Conservation (phyloP, 345 rosid species). For the Xanthoceras sorbifolium region DNA sequence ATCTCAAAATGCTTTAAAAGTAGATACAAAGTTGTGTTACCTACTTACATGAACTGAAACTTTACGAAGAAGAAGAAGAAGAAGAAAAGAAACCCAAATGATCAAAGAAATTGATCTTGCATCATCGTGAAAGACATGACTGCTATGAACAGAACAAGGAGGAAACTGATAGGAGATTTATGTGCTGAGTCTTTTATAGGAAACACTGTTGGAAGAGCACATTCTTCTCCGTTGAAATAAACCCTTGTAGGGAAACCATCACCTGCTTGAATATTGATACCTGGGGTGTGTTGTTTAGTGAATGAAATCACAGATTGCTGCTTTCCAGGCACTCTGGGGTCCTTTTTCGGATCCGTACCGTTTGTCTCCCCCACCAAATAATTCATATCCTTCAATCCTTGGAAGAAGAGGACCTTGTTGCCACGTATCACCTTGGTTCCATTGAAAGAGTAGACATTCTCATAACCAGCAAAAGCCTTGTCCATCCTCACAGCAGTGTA, state of each 20-base stretch:
- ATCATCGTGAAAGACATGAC: constrained; percentile 38
- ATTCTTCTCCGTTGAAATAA: constrained; percentile 91
- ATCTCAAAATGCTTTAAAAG: neutral
- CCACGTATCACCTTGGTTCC: constrained; percentile 53
- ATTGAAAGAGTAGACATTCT: constrained; percentile 78
- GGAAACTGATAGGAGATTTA: constrained; percentile 26
- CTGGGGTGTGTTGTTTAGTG: constrained; percentile 46
- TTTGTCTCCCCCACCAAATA: constrained; percentile 61
- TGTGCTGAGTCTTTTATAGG: constrained; percentile 51
- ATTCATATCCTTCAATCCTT: constrained; percentile 69
- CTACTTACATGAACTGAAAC: constrained; percentile 7
- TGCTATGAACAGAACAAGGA: constrained; percentile 31
- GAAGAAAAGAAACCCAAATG: neutral
- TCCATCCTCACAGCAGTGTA: constrained; percentile 62
- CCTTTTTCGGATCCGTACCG: constrained; percentile 43
- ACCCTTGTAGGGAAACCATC: constrained; percentile 80
- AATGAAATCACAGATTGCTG: constrained; percentile 91
- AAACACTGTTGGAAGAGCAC: constrained; percentile 64
- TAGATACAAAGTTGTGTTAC: neutral
- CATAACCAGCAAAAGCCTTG: constrained; percentile 62
- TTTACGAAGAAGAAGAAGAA: neutral
- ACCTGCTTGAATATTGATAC: constrained; percentile 52
- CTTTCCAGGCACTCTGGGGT: constrained; percentile 78
- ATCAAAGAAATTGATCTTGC: constrained; percentile 32
- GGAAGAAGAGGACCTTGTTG: constrained; percentile 65